Evolutionary conservation across 257 asterid genomes (phyloP).

Genomic region (Solanum commersonii): DNA sequence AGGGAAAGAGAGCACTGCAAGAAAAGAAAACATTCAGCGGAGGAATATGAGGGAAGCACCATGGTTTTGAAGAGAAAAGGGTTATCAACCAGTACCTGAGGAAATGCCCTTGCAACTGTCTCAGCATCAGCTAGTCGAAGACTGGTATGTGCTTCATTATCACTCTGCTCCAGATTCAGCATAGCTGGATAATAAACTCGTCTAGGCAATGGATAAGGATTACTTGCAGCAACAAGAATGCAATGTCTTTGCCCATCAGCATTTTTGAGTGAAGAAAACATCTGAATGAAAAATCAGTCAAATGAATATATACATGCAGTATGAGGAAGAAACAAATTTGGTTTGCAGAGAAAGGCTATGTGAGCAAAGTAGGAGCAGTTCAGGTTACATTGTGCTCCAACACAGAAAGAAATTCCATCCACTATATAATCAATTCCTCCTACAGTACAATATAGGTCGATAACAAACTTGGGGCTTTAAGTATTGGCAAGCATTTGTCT

Average conservation of each 20-base stretch:
- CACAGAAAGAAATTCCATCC: neutral
- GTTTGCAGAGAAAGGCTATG: neutral
- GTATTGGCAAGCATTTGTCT: neutral
- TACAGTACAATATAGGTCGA: neutral
- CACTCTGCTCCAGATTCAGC: conserved; percentile 48
- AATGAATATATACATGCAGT: neutral
- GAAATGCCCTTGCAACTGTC: conserved; percentile 66
- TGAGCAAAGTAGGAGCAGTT: neutral
- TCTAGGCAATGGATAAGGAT: conserved; percentile 75
- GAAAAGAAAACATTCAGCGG: neutral
- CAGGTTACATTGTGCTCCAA: neutral
- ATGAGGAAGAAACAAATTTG: neutral
- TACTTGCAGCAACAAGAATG: conserved; percentile 89
- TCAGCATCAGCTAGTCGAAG: conserved; percentile 70
- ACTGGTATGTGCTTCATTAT: conserved; percentile 50
- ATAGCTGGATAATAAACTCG: conserved; percentile 58
- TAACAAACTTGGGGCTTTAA: neutral
- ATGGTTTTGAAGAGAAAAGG: neutral
- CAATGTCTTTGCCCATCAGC: conserved; percentile 71
- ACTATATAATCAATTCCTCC: neutral
- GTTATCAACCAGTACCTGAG: conserved; percentile 48
- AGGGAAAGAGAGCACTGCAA: conserved; percentile 83
- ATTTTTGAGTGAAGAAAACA: conserved; percentile 50
- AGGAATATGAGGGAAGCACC: neutral
- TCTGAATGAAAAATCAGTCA: conserved; percentile 29